phyloP scores from a whole-genome alignment of 176 grass and related monocot genomes.

The bread wheat (Triticum aestivum) region DNA sequence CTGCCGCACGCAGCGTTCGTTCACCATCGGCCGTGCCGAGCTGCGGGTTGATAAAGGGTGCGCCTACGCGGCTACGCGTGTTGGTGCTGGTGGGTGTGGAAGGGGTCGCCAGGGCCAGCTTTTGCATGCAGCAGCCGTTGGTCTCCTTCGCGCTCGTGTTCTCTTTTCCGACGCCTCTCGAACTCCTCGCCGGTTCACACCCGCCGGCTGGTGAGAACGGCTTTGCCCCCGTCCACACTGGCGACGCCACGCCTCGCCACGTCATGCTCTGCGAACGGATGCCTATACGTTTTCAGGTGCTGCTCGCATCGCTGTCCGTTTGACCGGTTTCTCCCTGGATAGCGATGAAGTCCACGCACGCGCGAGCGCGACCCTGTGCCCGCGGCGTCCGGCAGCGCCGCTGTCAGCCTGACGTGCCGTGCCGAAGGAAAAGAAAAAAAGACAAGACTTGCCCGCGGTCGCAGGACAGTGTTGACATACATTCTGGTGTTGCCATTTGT shows the following conservation, averaged over 20 bases:
- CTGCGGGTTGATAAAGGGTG: slow-evolving; percentile 31
- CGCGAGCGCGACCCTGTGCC: neutral
- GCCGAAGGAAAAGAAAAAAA: neutral
- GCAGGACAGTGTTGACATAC: neutral
- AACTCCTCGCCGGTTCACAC: slow-evolving; percentile 32
- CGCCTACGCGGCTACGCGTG: slow-evolving; percentile 20
- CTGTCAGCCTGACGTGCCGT: neutral
- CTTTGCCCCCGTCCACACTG: slow-evolving; percentile 29
- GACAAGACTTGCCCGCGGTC: neutral
- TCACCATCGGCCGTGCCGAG: slow-evolving; percentile 14
- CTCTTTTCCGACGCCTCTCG: slow-evolving; percentile 12
- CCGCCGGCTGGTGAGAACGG: slow-evolving; percentile 17
- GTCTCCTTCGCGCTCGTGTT: neutral
- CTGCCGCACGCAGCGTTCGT: neutral
- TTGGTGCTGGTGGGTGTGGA: slow-evolving; percentile 35
- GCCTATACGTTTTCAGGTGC: neutral
- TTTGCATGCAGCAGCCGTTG: slow-evolving; percentile 10
- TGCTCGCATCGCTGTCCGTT: slow-evolving; percentile 26
- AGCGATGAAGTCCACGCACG: slow-evolving; percentile 34
- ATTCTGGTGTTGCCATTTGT: too few species aligned
- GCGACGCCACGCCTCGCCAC: slow-evolving; percentile 25
- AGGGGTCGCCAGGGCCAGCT: neutral
- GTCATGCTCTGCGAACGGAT: neutral
- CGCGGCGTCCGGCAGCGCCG: neutral
- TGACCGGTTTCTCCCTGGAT: slow-evolving; percentile 15